Evolutionary conservation across 257 asterid species (phyloP).

Genomic region (Thymus mandschuricus): DNA sequence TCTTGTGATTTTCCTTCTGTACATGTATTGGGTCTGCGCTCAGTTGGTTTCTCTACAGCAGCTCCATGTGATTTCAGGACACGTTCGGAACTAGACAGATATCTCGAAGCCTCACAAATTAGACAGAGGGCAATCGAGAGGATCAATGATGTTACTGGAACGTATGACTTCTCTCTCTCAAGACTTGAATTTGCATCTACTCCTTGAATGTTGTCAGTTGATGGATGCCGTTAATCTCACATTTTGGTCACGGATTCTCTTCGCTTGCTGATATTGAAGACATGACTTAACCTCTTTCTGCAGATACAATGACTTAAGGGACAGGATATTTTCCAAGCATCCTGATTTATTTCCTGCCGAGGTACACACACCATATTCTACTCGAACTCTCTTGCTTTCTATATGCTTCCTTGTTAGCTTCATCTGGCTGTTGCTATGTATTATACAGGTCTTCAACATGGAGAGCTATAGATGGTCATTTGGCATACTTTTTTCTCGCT

Average conservation of each 20-base stretch:
- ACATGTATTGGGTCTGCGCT: constrained; percentile 47
- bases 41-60: constrained; percentile 76
- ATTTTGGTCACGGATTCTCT: constrained; percentile 14
- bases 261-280: constrained; percentile 26
- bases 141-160: constrained; percentile 80
- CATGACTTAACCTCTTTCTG: constrained; percentile 34
- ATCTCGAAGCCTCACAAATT: constrained; percentile 92
- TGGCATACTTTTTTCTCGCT: constrained; percentile 93
- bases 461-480: constrained; percentile 90
- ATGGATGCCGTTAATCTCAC: not conserved
- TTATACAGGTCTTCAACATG: constrained; percentile 78
- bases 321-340: constrained; percentile 77
- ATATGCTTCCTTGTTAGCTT: constrained; percentile 1
- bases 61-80: constrained; percentile 91
- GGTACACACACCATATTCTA: constrained; percentile 43
- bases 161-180: constrained; percentile 60
- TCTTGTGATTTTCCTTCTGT: constrained; percentile 17
- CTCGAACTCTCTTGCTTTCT: not conserved
- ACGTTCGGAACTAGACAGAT: constrained; percentile 82
- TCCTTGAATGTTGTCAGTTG: constrained; percentile 2
- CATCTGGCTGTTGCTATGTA: constrained; percentile 26
- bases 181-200: not conserved
- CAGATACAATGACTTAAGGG: constrained; percentile 81
- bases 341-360: constrained; percentile 85
- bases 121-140: constrained; percentile 87